Conservation (phyloP, 805 yeast genomes). For the Gaillardinia entomophila region DNA sequence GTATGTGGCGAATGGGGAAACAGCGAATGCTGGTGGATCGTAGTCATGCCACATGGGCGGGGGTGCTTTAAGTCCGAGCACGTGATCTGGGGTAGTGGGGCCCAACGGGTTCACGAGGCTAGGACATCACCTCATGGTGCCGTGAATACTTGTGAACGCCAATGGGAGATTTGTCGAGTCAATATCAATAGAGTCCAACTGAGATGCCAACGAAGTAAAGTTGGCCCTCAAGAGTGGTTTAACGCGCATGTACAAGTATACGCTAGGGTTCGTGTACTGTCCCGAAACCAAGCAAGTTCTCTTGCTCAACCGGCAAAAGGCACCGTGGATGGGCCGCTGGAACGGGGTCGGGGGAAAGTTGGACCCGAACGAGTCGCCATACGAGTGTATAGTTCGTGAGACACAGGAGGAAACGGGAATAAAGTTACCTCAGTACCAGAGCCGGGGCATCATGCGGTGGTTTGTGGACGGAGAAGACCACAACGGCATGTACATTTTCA, state of each 20-base stretch:
- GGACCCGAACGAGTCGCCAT: slow-evolving; percentile 27
- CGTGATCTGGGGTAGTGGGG: no score
- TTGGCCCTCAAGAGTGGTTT: no score
- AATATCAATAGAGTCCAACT: slow-evolving; percentile 9
- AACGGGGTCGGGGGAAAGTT: slow-evolving; percentile 43
- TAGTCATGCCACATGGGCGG: no score
- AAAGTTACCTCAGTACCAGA: slow-evolving; percentile 16
- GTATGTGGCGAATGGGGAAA: no score
- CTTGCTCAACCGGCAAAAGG: slow-evolving; percentile 33
- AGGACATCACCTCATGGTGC: no score
- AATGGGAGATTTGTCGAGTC: no score
- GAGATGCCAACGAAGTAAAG: slow-evolving; percentile 4
- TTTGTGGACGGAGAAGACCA: slow-evolving; percentile 14
- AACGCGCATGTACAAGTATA: slow-evolving; percentile 13
- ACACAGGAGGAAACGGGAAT: slow-evolving; percentile 39
- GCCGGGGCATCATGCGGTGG: slow-evolving; percentile 36
- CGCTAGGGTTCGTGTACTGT: slow-evolving; percentile 24
- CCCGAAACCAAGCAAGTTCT: slow-evolving; percentile 25
- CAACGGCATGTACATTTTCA: slow-evolving; percentile 36
- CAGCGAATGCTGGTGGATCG: no score
- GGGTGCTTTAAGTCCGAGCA: no score
- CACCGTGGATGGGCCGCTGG: slow-evolving; percentile 46
- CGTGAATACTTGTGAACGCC: no score
- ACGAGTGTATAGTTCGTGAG: slow-evolving; percentile 37
- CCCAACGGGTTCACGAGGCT: no score